Percentiles rank a stretch among this genome's conserved stretches.
Conservation (phyloP, 2,329 filamentous ascomycete genomes). For the Delphinella strobiligena region DNA sequence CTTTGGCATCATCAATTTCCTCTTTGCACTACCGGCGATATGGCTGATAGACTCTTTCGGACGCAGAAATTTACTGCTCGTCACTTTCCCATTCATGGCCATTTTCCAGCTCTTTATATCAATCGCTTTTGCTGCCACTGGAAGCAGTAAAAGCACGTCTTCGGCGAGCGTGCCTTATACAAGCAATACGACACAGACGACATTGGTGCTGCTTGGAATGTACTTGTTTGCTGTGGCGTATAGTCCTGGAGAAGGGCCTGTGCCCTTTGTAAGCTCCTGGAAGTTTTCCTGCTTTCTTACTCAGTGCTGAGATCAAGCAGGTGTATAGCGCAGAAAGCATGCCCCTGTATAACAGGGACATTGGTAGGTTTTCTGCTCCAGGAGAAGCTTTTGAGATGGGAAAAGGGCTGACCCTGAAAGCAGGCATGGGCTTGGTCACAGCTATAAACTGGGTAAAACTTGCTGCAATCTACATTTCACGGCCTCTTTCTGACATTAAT, state of each 20-base stretch:
- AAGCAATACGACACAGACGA: conserved; percentile 12
- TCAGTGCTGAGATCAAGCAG: background rate
- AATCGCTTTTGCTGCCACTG: conserved; percentile 30
- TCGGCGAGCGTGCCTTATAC: conserved; percentile 31
- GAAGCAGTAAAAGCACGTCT: conserved; percentile 32
- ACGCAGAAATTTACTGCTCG: conserved; percentile 23
- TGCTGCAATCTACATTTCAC: background rate
- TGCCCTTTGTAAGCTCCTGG: conserved; percentile 23
- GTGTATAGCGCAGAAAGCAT: conserved; percentile 30
- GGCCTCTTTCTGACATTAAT: background rate
- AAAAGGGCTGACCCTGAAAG: too few species aligned
- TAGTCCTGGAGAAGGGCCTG: conserved; percentile 30
- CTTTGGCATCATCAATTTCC: conserved; percentile 46
- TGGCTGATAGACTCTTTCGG: conserved; percentile 35
- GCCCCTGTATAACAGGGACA: conserved; percentile 32
- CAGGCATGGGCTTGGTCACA: conserved; percentile 33
- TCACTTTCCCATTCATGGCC: conserved; percentile 32
- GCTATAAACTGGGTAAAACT: conserved; percentile 39
- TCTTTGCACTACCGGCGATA: conserved; percentile 47
- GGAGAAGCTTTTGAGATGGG: too few species aligned
- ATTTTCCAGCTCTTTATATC: conserved; percentile 34
- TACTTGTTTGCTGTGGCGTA: conserved; percentile 42
- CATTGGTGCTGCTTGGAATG: conserved; percentile 25
- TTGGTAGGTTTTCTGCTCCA: too few species aligned
- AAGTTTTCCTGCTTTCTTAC: too few species aligned